Conservation (phyloP, 148 eudicot genomes). For the Beta vulgaris region DNA sequence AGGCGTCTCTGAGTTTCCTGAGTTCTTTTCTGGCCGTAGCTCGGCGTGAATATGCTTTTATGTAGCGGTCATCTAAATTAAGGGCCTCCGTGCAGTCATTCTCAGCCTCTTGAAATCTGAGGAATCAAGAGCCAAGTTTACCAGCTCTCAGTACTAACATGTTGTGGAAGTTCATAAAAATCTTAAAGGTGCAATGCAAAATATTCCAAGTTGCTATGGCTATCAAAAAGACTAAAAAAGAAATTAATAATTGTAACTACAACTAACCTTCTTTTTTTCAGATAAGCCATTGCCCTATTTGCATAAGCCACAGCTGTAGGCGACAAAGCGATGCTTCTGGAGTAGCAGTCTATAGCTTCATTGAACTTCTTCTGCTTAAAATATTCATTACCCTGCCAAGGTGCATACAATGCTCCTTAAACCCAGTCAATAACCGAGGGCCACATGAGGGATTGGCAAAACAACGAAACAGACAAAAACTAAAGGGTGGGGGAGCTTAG, state of each 20-base stretch:
- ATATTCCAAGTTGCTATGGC: neutral
- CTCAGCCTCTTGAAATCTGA: slow-evolving; percentile 90
- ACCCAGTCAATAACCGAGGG: neutral
- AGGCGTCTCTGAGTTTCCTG: slow-evolving; percentile 73
- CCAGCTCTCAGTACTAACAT: neutral
- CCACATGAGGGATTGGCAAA: neutral
- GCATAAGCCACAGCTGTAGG: slow-evolving; percentile 96
- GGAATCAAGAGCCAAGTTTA: slow-evolving; percentile 16
- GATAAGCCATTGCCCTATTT: slow-evolving; percentile 97
- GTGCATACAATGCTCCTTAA: neutral
- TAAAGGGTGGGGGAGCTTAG: neutral
- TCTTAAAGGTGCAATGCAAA: neutral
- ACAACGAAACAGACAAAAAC: neutral
- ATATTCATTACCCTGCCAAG: slow-evolving; percentile 77
- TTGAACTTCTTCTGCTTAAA: slow-evolving; percentile 88
- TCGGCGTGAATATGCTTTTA: slow-evolving; percentile 94
- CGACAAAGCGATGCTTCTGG: slow-evolving; percentile 85
- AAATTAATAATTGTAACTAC: neutral
- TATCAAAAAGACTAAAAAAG: neutral
- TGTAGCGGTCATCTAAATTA: slow-evolving; percentile 88
- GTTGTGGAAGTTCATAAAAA: neutral
- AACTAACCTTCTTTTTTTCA: slow-evolving; percentile 71
- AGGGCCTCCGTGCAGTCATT: slow-evolving; percentile 94
- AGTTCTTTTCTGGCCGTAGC: slow-evolving; percentile 92
- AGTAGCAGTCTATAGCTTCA: slow-evolving; percentile 94